Percentiles rank a stretch among this genome's conserved stretches.
Conservation (phyloP, 768 basidiomycete genomes). For the Dacryopinax spathularia region DNA sequence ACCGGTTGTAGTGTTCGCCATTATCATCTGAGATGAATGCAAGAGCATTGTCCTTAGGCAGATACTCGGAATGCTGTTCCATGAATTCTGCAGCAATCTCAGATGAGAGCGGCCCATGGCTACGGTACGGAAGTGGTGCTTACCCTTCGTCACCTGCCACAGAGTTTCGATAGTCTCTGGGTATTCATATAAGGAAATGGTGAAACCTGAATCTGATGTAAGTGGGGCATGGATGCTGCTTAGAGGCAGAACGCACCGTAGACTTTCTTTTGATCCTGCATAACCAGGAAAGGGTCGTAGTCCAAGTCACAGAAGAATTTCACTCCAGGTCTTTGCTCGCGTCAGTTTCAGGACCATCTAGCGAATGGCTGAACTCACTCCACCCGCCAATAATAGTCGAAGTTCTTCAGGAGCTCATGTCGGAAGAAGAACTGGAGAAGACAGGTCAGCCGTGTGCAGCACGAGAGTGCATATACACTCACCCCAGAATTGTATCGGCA, state of each 20-base stretch:
- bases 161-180: conserved; percentile 65
- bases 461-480: conserved; percentile 19
- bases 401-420: conserved; percentile 59
- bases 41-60: conserved; percentile 55
- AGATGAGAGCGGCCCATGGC: neutral
- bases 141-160: conserved; percentile 62
- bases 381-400: conserved; percentile 82
- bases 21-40: conserved; percentile 60
- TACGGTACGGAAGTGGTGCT: neutral
- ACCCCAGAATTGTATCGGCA: conserved; percentile 90
- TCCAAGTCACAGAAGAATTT: conserved; percentile 68
- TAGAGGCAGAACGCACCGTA: conserved; percentile 40
- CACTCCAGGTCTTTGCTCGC: conserved; percentile 45
- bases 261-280: conserved; percentile 66
- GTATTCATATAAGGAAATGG: conserved; percentile 65
- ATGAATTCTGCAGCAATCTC: conserved; percentile 45
- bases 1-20: conserved; percentile 58
- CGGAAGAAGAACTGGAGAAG: conserved; percentile 58
- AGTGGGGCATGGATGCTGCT: neutral
- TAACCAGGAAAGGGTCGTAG: conserved; percentile 67
- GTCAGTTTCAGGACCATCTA: conserved; percentile 3
- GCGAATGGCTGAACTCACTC: conserved; percentile 38
- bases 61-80: conserved; percentile 41
- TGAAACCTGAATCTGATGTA: conserved; percentile 46
- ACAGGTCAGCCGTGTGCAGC: conserved; percentile 22